phyloP scores from a whole-genome alignment of 2,329 filamentous ascomycete genomes.

The Neonectria hederae region DNA sequence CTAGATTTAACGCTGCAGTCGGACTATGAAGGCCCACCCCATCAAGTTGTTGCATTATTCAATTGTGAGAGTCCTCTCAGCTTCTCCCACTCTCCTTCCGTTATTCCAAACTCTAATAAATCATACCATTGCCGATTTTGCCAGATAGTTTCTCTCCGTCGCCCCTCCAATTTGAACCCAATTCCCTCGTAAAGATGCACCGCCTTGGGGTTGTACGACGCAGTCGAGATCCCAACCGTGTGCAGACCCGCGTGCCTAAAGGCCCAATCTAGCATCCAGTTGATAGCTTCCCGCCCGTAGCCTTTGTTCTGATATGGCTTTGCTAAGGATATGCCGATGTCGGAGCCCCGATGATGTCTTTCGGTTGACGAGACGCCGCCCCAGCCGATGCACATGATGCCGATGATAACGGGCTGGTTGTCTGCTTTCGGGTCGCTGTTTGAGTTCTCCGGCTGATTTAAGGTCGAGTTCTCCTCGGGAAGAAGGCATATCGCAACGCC shows the following conservation, averaged over 20 bases:
- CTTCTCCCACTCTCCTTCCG: constrained; percentile 51
- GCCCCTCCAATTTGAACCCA: constrained; percentile 56
- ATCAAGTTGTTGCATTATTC: neutral
- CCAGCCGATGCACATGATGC: constrained; percentile 28
- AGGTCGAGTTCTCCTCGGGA: constrained; percentile 3
- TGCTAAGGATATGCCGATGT: constrained; percentile 50
- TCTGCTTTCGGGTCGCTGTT: neutral
- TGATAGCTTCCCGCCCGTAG: constrained; percentile 58
- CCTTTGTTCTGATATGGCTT: constrained; percentile 50
- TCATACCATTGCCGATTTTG: constrained; percentile 55
- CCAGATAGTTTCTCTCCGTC: constrained; percentile 53
- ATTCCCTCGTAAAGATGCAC: constrained; percentile 53
- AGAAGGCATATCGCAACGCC: constrained; percentile 24
- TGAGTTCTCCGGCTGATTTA: neutral
- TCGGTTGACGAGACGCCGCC: constrained; percentile 11
- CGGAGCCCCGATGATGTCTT: constrained; percentile 26
- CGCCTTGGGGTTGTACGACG: constrained; percentile 55
- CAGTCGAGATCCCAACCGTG: constrained; percentile 51
- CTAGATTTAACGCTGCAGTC: no score
- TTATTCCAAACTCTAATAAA: constrained; percentile 48
- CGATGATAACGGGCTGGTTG: constrained; percentile 20
- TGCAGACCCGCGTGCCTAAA: constrained; percentile 56
- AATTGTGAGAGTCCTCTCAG: constrained; percentile 19
- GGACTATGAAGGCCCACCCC: no score
- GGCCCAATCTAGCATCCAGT: constrained; percentile 57